Conservation (phyloP, 2,329 filamentous ascomycete genomes). For the Aspergillus candidus region DNA sequence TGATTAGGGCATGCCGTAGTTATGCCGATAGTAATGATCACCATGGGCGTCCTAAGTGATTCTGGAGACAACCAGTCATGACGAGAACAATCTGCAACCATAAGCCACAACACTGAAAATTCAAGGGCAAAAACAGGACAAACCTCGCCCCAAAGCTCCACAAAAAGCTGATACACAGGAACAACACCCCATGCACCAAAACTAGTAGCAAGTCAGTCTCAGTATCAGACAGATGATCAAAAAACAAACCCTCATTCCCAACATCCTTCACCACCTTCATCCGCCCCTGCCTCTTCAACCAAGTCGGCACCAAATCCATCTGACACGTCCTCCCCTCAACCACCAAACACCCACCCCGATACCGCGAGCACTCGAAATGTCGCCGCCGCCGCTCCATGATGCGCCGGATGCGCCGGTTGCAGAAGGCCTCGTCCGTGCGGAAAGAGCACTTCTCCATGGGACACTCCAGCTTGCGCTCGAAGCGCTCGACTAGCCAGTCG, state of each 20-base stretch:
- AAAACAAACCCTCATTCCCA: conserved; percentile 27
- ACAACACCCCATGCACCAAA: conserved; percentile 12
- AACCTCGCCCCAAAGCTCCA: conserved; percentile 11
- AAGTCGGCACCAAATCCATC: conserved; percentile 22
- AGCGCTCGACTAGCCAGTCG: conserved; percentile 61
- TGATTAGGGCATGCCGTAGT: no score
- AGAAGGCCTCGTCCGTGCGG: conserved; percentile 39
- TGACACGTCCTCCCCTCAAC: conserved; percentile 31
- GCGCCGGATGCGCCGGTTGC: conserved; percentile 32
- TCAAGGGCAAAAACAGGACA: background rate
- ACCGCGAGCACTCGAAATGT: conserved; percentile 34
- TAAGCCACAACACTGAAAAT: no score
- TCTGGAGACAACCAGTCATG: no score
- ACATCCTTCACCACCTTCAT: conserved; percentile 12
- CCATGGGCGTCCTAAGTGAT: no score
- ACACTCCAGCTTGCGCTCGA: conserved; percentile 58
- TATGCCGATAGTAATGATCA: no score
- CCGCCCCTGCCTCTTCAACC: conserved; percentile 21
- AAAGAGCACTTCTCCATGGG: conserved; percentile 48
- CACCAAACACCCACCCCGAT: conserved; percentile 32
- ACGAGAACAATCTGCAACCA: no score
- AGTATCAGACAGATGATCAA: background rate
- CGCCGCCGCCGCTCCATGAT: conserved; percentile 39
- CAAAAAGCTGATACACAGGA: conserved; percentile 11
- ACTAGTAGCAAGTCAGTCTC: conserved; percentile 4